A percentile compares a stretch with the other conserved stretches of the same genome.
These are phyloP conservation scores for Candida qinlingensis DNA, from an alignment of 805 yeast species.

Conservation along the genomic window DNA sequence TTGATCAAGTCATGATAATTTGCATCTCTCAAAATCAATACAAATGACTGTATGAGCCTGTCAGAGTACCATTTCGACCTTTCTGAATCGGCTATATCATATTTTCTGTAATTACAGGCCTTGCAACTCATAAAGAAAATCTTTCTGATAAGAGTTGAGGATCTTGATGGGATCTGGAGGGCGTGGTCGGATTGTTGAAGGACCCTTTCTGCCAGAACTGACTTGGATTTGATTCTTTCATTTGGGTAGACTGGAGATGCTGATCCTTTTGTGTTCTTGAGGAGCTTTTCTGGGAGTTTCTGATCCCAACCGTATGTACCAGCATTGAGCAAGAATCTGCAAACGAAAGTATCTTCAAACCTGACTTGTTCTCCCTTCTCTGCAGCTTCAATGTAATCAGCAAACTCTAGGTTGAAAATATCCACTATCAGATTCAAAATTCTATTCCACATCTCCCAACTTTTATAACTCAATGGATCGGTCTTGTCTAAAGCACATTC, in stretches of 20 bases:
- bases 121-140: conserved; percentile 3
- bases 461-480: conserved; percentile 7
- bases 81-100: background rate
- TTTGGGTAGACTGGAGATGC: conserved; percentile 11
- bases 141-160: conserved; percentile 8
- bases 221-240: conserved; percentile 16
- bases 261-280: conserved; percentile 4
- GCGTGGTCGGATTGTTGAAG: conserved; percentile 1
- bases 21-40: conserved; percentile 2
- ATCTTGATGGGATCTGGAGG: conserved; percentile 2
- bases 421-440: conserved; percentile 15
- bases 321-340: conserved; percentile 9
- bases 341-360: conserved; percentile 5
- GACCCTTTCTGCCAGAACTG: background rate
- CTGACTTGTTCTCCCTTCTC: background rate
- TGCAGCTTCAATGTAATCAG: background rate
- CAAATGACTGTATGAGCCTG: background rate
- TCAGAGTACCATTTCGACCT: background rate
- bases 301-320: conserved; percentile 11
- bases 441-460: conserved; percentile 22
- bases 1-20: conserved; percentile 13
- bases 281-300: conserved; percentile 11
- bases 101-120: background rate
- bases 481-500: conserved; percentile 20
- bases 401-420: conserved; percentile 12